Conservation (phyloP, 2,329 filamentous ascomycete genomes). For the Didymella segeticola region DNA sequence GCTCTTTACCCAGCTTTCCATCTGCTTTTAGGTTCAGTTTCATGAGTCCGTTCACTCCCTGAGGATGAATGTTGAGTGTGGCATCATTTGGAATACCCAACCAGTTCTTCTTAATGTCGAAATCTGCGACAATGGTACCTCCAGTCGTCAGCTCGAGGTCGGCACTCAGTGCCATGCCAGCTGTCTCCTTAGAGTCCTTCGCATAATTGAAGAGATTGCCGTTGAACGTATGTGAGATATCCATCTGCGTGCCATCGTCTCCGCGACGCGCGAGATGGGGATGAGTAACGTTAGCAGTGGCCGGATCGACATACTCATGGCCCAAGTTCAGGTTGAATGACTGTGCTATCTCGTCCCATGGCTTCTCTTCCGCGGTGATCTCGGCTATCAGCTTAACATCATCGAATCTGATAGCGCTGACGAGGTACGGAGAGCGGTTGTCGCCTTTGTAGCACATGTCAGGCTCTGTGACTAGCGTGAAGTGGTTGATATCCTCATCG, state of each 20-base stretch:
- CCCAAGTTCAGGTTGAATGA: conserved; percentile 21
- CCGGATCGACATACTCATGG: conserved; percentile 26
- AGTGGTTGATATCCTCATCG: conserved; percentile 29
- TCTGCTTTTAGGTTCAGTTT: conserved; percentile 24
- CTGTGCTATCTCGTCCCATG: conserved; percentile 27
- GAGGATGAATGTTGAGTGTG: conserved; percentile 26
- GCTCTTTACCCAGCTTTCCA: conserved; percentile 28
- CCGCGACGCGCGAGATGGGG: conserved; percentile 24
- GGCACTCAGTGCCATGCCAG: conserved; percentile 25
- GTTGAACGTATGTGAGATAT: conserved; percentile 24
- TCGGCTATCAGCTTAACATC: conserved; percentile 22
- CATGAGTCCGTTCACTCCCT: conserved; percentile 24
- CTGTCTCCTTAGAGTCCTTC: conserved; percentile 26
- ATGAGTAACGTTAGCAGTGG: conserved; percentile 27
- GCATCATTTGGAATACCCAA: conserved; percentile 21
- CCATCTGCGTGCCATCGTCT: conserved; percentile 19
- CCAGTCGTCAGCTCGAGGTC: conserved; percentile 26
- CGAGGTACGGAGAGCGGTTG: conserved; percentile 32
- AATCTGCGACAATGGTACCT: conserved; percentile 29
- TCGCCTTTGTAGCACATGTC: conserved; percentile 35
- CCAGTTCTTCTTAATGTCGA: conserved; percentile 22
- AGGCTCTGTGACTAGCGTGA: conserved; percentile 31
- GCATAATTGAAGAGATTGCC: conserved; percentile 27
- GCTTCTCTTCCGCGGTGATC: conserved; percentile 25
- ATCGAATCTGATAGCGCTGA: conserved; percentile 29